Evolutionary conservation across 2,329 filamentous ascomycete species (phyloP).

Genomic region (Stachybotrys elegans): DNA sequence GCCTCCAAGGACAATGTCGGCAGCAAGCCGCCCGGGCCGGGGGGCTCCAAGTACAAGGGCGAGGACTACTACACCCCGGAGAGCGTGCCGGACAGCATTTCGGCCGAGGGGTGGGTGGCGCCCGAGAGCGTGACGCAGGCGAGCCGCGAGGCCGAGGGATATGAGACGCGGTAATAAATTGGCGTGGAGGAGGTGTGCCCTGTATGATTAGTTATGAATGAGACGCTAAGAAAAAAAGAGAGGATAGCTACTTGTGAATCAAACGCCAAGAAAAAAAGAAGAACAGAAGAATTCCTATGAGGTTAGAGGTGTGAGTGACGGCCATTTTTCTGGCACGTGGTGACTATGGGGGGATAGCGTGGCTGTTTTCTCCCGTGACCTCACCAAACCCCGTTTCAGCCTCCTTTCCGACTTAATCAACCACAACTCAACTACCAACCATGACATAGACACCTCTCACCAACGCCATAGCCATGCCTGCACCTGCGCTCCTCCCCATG

Average conservation of each 20-base stretch:
- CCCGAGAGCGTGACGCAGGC: slow-evolving; percentile 35
- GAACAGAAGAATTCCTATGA: no score
- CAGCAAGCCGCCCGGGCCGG: slow-evolving; percentile 24
- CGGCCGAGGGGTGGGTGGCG: slow-evolving; percentile 35
- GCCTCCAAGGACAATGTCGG: slow-evolving; percentile 34
- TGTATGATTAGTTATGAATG: background rate
- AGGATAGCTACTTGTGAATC: no score
- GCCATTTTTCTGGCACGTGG: no score
- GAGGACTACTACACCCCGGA: slow-evolving; percentile 35
- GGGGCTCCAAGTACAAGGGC: slow-evolving; percentile 34
- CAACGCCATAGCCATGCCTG: slow-evolving; percentile 30
- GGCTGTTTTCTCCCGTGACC: no score
- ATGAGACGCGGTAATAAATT: slow-evolving; percentile 1
- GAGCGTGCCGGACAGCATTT: slow-evolving; percentile 35
- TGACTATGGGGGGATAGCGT: no score
- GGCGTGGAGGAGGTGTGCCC: background rate
- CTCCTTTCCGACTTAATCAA: no score
- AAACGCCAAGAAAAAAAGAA: no score
- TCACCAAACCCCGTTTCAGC: no score
- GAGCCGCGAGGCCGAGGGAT: slow-evolving; percentile 21
- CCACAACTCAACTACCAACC: no score
- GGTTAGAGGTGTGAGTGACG: no score
- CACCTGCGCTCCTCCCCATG: slow-evolving; percentile 47
- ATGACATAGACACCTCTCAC: background rate
- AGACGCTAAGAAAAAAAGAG: no score